A percentile compares a stretch with the other conserved stretches of the same genome.
phyloP scores from a whole-genome alignment of 176 grass and related monocot genomes.

The Poa annua region DNA sequence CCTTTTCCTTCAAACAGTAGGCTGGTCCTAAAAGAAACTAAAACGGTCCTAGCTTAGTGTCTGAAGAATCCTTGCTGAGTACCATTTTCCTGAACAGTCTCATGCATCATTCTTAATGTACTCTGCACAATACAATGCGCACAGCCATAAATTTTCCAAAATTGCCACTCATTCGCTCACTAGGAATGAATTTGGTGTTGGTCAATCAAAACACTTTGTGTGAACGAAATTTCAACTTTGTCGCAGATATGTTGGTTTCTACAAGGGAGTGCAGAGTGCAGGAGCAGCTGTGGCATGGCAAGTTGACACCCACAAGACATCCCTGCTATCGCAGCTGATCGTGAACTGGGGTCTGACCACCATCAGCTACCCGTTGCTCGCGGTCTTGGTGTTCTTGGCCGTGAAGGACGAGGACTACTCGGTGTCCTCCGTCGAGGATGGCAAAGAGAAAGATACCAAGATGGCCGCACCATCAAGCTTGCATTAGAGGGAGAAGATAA shows the following conservation, averaged over 20 bases:
- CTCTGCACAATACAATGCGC: background rate
- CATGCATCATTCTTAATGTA: background rate
- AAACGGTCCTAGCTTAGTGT: background rate
- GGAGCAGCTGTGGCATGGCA: constrained; percentile 92
- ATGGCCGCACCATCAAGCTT: constrained; percentile 32
- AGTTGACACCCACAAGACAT: constrained; percentile 46
- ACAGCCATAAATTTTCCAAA: too few species aligned
- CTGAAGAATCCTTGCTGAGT: background rate
- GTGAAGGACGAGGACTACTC: constrained; percentile 64
- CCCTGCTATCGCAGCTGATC: constrained; percentile 52
- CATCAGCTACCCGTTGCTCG: constrained; percentile 80
- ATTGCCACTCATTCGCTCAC: background rate
- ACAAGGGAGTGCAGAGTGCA: constrained; percentile 90
- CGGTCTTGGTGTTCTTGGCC: constrained; percentile 62
- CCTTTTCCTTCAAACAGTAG: background rate
- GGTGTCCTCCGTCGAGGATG: constrained; percentile 36
- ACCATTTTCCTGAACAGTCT: background rate
- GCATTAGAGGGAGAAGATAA: background rate
- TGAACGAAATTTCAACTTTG: background rate
- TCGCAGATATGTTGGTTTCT: constrained; percentile 84
- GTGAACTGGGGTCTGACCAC: constrained; percentile 85
- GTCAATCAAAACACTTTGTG: background rate
- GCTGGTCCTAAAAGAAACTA: background rate
- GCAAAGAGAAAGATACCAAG: background rate
- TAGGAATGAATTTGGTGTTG: background rate